Base-by-base conservation (phyloP, 257 asterid species). In the Gardenia jasminoides region DNA sequence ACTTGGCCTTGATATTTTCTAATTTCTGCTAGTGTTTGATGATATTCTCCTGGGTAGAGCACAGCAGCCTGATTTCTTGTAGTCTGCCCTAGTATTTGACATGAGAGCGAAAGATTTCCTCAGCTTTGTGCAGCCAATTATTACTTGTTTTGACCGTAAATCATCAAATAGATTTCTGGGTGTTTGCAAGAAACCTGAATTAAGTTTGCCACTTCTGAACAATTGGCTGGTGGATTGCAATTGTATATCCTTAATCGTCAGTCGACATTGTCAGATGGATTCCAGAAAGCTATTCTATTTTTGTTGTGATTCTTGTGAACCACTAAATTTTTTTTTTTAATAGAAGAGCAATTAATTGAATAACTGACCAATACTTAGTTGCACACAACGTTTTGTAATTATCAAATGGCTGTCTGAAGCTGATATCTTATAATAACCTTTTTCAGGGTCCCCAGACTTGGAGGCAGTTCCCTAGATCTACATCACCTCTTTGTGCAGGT, bases 401-500 rank as follows among this genome's bases (percentile, higher is more conserved):
- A 72, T 26, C 10, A 39, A 16, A 28, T 70, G 33, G 17, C 36
- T 26, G 64, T 30, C 8, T 26, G 19, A 39, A 59, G 81, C 59
- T 46, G 54, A 22, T 66, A 28, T 28, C 22, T 33, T 69, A 16
- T 22, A 12, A 36, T 47, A 41, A 65, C 47, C 48, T 70, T 85
- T 46, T 78, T 31, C 84, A 96, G 99, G 90, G 79, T 92, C 77
- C 99, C 99, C 72, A 89, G 82, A 19, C 73, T 92, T 56, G 99
- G 97, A 83, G 96, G 98, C 83, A 87, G 83, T 64, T 81, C 77
- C 26, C 81, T 96, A 83, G 97, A 93, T 91, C 85, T 96, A 48
- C 97, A 93, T 79, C 93, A 82, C 70, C 97, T 96, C 43, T 96
- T 96, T 78, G 61, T 92, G 76, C 97, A 93, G 90, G 99, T 92